A percentile compares a stretch with the other conserved stretches of the same genome.
Conservation (phyloP, 352 stramenopile genomes). For the Globisporangium camurandrum region DNA sequence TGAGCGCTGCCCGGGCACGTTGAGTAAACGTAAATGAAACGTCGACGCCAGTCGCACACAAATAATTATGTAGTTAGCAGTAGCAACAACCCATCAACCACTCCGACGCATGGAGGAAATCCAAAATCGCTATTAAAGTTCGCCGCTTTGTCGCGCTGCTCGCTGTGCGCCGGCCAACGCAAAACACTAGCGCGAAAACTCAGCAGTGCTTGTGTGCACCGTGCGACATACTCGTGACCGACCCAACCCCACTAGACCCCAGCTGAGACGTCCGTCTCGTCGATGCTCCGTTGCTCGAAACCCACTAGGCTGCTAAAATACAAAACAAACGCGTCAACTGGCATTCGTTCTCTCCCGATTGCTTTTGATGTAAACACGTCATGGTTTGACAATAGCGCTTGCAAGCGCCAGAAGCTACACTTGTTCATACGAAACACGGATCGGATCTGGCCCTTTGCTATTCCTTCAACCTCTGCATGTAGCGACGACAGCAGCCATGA, state of each 20-base stretch:
- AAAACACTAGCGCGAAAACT: background rate
- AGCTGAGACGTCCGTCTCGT: background rate
- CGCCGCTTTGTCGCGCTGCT: background rate
- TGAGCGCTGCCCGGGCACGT: background rate
- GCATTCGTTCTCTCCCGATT: background rate
- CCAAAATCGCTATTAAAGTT: background rate
- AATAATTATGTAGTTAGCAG: background rate
- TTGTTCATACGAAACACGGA: background rate
- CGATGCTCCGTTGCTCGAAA: background rate
- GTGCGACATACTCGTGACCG: background rate
- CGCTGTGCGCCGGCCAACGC: background rate
- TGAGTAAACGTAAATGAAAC: background rate
- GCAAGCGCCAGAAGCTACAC: background rate
- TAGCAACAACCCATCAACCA: background rate
- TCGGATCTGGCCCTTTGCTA: background rate
- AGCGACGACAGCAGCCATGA: no score
- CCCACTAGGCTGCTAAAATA: background rate
- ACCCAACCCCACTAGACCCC: background rate
- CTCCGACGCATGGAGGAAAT: background rate
- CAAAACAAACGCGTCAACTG: background rate
- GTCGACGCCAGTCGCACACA: background rate
- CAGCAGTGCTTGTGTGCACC: background rate
- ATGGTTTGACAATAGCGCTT: background rate
- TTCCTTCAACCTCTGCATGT: background rate
- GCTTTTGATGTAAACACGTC: background rate